A percentile compares a stretch with the other conserved stretches of the same genome.
Conservation (phyloP, 108 stramenopile genomes). For the Cyclotella cryptica region DNA sequence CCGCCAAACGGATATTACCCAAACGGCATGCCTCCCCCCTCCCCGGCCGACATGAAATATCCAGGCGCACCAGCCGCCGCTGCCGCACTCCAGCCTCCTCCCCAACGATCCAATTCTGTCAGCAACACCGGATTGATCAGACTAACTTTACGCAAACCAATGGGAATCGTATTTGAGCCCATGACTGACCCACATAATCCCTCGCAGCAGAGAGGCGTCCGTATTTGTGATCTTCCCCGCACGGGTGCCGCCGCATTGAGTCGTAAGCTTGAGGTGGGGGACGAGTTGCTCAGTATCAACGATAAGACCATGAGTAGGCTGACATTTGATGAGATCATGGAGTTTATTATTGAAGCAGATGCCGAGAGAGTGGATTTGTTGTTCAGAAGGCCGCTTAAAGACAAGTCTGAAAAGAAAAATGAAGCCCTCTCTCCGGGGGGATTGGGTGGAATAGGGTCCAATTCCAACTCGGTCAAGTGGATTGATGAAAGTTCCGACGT, state of each 20-base stretch:
- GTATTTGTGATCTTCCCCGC: slow-evolving; percentile 86
- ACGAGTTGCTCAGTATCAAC: slow-evolving; percentile 85
- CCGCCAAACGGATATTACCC: slow-evolving; percentile 5
- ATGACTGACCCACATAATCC: slow-evolving; percentile 84
- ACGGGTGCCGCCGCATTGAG: slow-evolving; percentile 86
- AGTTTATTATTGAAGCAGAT: slow-evolving; percentile 90
- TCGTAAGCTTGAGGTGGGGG: slow-evolving; percentile 80
- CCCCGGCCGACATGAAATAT: not conserved
- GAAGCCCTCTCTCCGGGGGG: slow-evolving; percentile 15
- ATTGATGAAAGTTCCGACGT: slow-evolving; percentile 53
- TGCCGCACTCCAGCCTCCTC: slow-evolving; percentile 1
- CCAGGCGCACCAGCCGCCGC: not conserved
- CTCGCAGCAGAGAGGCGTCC: slow-evolving; percentile 71
- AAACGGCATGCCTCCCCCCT: slow-evolving; percentile 9
- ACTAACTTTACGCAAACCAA: slow-evolving; percentile 82
- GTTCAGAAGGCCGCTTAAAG: slow-evolving; percentile 82
- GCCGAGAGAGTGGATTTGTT: slow-evolving; percentile 82
- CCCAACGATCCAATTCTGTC: slow-evolving; percentile 14
- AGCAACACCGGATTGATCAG: slow-evolving; percentile 65
- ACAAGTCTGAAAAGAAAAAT: slow-evolving; percentile 26
- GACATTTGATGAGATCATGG: slow-evolving; percentile 92
- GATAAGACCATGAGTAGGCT: slow-evolving; percentile 86
- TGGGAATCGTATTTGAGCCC: slow-evolving; percentile 92
- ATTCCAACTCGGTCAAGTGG: slow-evolving; percentile 74
- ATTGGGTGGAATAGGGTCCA: slow-evolving; percentile 18